Percentiles rank a stretch among this genome's conserved stretches.
Evolutionary conservation across 2,329 filamentous ascomycete genomes (phyloP).

Genomic region (Cercospora sp.): DNA sequence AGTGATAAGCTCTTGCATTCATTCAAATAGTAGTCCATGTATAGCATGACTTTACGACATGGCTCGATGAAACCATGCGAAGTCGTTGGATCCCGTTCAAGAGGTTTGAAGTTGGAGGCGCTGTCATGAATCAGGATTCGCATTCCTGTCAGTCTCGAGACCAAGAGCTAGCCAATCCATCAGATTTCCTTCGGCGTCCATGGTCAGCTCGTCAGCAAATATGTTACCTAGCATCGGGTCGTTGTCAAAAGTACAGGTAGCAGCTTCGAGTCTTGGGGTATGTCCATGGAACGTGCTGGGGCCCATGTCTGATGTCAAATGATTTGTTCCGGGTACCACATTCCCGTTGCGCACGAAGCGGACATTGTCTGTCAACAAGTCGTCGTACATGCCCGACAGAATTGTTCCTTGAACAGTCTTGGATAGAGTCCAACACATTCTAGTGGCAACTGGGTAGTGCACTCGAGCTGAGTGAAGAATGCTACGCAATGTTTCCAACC

Average conservation of each 20-base stretch:
- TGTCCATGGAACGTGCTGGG: background rate
- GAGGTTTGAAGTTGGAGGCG: no score
- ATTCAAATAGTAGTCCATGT: background rate
- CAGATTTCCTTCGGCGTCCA: background rate
- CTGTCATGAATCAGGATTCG: background rate
- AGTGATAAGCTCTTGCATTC: background rate
- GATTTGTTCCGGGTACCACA: background rate
- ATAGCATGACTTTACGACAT: background rate
- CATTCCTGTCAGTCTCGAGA: background rate
- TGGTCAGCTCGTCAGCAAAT: background rate
- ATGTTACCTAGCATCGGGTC: background rate
- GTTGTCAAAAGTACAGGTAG: background rate
- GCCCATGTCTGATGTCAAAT: background rate
- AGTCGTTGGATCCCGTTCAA: no score
- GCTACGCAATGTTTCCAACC: background rate
- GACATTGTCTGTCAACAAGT: background rate
- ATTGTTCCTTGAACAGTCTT: background rate
- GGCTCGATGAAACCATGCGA: background rate
- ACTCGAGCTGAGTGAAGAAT: background rate
- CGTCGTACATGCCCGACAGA: background rate
- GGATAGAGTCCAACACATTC: background rate
- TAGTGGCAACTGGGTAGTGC: background rate
- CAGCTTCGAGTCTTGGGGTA: background rate
- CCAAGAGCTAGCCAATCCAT: background rate
- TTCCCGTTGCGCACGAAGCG: background rate